A percentile compares a stretch with the other conserved stretches of the same genome.
phyloP scores from a whole-genome alignment of 2,329 filamentous ascomycete species.

The Cladosporium sp. region DNA sequence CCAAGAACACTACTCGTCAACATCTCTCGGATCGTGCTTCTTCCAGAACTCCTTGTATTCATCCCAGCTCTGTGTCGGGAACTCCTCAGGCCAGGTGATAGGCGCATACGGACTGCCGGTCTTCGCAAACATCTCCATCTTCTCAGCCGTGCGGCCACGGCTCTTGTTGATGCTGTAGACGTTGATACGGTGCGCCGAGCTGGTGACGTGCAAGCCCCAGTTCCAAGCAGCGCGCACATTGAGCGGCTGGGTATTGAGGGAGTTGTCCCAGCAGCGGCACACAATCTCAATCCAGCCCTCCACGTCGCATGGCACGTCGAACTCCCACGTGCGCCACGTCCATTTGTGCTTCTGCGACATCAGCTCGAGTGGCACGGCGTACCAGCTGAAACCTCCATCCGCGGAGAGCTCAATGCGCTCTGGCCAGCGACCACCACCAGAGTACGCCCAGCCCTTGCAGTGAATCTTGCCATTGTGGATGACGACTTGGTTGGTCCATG shows the following conservation, averaged over 20 bases:
- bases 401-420: constrained; percentile 63
- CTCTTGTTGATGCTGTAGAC: constrained; percentile 35
- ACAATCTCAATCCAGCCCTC: constrained; percentile 59
- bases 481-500: constrained; percentile 49
- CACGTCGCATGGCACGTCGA: constrained; percentile 52
- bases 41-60: constrained; percentile 32
- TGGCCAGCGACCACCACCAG: constrained; percentile 61
- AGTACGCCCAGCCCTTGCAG: constrained; percentile 59
- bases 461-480: constrained; percentile 43
- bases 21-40: constrained; percentile 27
- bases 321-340: constrained; percentile 55
- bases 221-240: constrained; percentile 52
- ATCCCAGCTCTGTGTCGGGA: constrained; percentile 25
- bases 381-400: constrained; percentile 61
- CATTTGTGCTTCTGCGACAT: constrained; percentile 52
- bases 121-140: constrained; percentile 29
- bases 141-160: constrained; percentile 23
- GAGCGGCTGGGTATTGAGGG: constrained; percentile 56
- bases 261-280: constrained; percentile 58
- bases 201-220: constrained; percentile 38
- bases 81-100: constrained; percentile 30
- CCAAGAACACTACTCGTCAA: constrained; percentile 1
- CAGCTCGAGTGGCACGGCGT: constrained; percentile 49
- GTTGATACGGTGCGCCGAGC: constrained; percentile 35
- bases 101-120: constrained; percentile 31